phyloP scores from a whole-genome alignment of 305 asterid species.

The Solanum chacoense region DNA sequence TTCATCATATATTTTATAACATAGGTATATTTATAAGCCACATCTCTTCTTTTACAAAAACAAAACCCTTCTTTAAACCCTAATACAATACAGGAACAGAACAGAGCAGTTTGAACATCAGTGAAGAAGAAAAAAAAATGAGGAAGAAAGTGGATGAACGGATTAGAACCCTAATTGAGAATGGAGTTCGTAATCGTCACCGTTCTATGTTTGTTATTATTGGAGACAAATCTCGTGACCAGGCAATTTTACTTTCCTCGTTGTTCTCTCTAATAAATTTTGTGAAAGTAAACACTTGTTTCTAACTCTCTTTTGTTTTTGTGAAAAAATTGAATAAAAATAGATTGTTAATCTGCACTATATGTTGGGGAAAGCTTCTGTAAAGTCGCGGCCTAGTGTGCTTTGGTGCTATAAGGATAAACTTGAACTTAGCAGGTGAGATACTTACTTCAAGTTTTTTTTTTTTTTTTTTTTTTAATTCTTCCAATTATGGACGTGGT shows the following conservation, averaged over 20 bases:
- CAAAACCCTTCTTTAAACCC: neutral
- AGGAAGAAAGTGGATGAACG: constrained; percentile 55
- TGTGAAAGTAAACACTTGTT: neutral
- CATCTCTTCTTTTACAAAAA: neutral
- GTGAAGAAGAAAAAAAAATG: constrained; percentile 4
- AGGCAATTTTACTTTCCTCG: constrained; percentile 19
- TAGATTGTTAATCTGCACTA: constrained; percentile 72
- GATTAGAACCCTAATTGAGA: constrained; percentile 65
- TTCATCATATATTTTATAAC: neutral
- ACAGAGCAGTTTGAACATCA: neutral
- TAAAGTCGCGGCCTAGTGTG: constrained; percentile 55
- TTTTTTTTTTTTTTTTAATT: neutral
- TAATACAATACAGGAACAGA: neutral
- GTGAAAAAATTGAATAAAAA: neutral
- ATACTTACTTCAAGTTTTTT: neutral
- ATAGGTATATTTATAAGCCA: neutral
- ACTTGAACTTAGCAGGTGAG: constrained; percentile 87
- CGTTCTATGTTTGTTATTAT: constrained; percentile 82
- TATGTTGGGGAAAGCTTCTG: constrained; percentile 56
- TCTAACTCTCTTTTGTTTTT: neutral
- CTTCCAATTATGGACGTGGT: neutral
- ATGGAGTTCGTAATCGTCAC: constrained; percentile 70
- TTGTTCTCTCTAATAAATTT: neutral
- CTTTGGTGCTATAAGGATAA: constrained; percentile 95
- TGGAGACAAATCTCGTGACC: constrained; percentile 85